Evolutionary conservation across 495 filamentous ascomycete genomes (phyloP).

Genomic region (Penicillium argentinense): DNA sequence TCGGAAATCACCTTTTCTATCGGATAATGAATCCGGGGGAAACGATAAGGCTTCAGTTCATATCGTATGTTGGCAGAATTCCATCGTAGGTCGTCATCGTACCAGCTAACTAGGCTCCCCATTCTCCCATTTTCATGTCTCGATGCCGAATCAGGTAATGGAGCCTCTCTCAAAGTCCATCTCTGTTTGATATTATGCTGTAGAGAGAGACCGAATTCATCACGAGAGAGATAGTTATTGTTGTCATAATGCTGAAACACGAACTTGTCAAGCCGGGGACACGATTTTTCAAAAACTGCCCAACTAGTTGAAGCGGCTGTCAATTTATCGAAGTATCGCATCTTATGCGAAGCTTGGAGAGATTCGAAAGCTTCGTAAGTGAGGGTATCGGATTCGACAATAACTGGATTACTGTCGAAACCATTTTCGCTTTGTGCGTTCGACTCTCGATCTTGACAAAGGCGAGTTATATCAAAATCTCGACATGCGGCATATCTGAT

Average conservation of each 20-base stretch:
- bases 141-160: neutral
- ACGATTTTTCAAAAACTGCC: constrained; percentile 1
- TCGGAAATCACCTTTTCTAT: neutral
- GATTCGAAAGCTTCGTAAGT: constrained; percentile 2
- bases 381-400: neutral
- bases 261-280: constrained; percentile 3
- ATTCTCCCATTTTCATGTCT: neutral
- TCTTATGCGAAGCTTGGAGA: neutral
- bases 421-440: too few species aligned
- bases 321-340: constrained; percentile 4
- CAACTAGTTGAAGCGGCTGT: neutral
- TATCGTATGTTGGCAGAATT: constrained; percentile 2
- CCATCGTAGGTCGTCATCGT: constrained; percentile 6
- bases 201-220: constrained; percentile 1
- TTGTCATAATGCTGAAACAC: constrained; percentile 6
- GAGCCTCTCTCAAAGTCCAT: neutral
- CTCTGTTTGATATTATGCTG: neutral
- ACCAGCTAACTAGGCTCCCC: neutral
- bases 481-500: neutral
- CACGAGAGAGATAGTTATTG: constrained; percentile 1
- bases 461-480: neutral
- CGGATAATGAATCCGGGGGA: neutral
- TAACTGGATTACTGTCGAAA: neutral
- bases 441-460: neutral
- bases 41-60: neutral